phyloP scores from a whole-genome alignment of 768 basidiomycete genomes.

The Kwoniella newhampshirensis region DNA sequence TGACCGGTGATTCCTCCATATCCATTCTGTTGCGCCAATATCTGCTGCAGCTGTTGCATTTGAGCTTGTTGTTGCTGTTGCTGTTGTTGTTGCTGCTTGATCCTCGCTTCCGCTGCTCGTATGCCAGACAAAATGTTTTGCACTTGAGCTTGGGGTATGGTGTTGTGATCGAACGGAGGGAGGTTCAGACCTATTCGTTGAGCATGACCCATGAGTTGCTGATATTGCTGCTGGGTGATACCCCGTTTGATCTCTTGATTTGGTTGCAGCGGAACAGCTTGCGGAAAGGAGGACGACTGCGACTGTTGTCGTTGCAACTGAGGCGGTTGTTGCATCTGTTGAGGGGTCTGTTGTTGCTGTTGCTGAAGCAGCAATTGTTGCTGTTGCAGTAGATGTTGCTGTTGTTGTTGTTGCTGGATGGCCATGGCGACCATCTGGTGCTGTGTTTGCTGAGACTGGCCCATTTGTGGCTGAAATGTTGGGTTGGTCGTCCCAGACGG shows the following conservation, averaged over 20 bases:
- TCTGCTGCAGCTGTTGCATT: conserved; percentile 14
- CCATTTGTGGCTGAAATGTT: not conserved
- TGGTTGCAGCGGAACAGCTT: conserved; percentile 2
- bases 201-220: conserved; percentile 12
- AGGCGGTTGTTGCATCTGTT: conserved; percentile 7
- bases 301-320: conserved; percentile 11
- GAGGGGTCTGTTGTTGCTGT: conserved; percentile 6
- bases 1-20: no score
- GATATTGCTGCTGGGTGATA: conserved; percentile 14
- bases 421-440: not conserved
- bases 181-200: conserved; percentile 13
- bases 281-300: not conserved
- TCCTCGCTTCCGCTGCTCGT: conserved; percentile 8
- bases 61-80: conserved; percentile 13
- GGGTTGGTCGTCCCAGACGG: not conserved
- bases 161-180: conserved; percentile 17
- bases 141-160: conserved; percentile 5
- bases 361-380: not conserved
- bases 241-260: conserved; percentile 11
- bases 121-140: conserved; percentile 8
- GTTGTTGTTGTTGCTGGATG: not conserved
- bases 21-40: conserved; percentile 6
- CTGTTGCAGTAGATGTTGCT: conserved; percentile 1
- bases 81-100: conserved; percentile 1
- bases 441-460: conserved; percentile 1